phyloP scores from a whole-genome alignment of 176 grass and related monocot species.

The Elymus sibiricus region DNA sequence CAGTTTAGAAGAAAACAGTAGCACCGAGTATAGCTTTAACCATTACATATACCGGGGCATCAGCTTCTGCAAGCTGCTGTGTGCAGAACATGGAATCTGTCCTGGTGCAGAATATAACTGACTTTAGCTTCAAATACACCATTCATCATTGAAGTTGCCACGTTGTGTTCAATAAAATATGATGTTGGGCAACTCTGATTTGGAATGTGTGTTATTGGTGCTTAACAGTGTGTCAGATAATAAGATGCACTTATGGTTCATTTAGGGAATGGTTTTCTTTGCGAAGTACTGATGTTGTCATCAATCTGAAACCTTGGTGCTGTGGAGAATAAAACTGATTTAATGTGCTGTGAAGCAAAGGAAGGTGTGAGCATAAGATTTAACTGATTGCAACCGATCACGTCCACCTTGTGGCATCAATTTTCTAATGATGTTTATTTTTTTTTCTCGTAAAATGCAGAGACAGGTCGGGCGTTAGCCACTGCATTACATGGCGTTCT shows the following conservation, averaged over 20 bases:
- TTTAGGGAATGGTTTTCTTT: neutral
- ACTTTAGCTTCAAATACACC: neutral
- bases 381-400: neutral
- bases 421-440: neutral
- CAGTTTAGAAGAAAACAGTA: no score
- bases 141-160: neutral
- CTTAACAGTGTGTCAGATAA: neutral
- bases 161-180: neutral
- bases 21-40: neutral
- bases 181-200: constrained; percentile 2
- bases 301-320: neutral
- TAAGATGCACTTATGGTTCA: neutral
- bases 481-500: constrained; percentile 70
- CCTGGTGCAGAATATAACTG: neutral
- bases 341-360: neutral
- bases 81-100: neutral
- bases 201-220: neutral
- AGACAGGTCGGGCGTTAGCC: constrained; percentile 82
- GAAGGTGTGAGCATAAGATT: neutral
- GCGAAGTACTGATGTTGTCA: neutral
- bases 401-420: neutral
- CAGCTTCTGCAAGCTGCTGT: neutral
- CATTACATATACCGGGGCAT: neutral
- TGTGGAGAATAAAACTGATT: constrained; percentile 7
- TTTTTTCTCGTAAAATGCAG: constrained; percentile 34